Conservation (phyloP, 805 yeast genomes). For the Zygotorulaspora danielsina region DNA sequence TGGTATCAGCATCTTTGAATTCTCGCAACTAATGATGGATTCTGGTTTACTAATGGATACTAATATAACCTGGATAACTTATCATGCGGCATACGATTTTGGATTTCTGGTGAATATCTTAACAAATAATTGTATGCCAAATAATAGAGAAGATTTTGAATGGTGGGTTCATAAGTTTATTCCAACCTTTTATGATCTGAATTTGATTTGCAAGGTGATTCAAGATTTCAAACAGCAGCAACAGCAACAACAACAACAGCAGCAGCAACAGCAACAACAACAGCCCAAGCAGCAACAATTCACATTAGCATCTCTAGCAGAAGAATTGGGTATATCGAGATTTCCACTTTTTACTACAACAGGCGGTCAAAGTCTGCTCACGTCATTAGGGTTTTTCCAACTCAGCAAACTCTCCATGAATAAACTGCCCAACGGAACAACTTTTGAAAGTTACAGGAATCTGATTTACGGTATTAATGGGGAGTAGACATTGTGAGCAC, state of each 20-base stretch:
- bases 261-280: constrained; percentile 22
- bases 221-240: constrained; percentile 28
- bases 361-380: constrained; percentile 60
- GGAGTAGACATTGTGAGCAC: too few relatives aligned
- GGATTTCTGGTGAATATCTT: constrained; percentile 81
- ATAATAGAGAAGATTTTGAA: constrained; percentile 71
- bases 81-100: constrained; percentile 91
- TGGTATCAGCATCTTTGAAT: constrained; percentile 76
- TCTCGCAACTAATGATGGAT: constrained; percentile 79
- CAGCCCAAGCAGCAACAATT: constrained; percentile 23
- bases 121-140: constrained; percentile 73
- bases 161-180: constrained; percentile 67
- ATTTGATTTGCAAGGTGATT: constrained; percentile 43
- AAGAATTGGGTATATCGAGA: constrained; percentile 64
- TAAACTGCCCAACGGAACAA: constrained; percentile 35
- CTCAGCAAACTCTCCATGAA: constrained; percentile 37
- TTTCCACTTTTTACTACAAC: constrained; percentile 51
- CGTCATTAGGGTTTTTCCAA: constrained; percentile 63
- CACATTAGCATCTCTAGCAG: constrained; percentile 56
- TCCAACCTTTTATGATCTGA: constrained; percentile 81
- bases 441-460: constrained; percentile 44
- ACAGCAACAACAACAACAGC: constrained; percentile 18
- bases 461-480: constrained; percentile 47
- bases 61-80: constrained; percentile 78
- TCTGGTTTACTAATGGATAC: constrained; percentile 76